phyloP scores from a whole-genome alignment of 169 alveolate species.

The Miamiensis avidus region DNA sequence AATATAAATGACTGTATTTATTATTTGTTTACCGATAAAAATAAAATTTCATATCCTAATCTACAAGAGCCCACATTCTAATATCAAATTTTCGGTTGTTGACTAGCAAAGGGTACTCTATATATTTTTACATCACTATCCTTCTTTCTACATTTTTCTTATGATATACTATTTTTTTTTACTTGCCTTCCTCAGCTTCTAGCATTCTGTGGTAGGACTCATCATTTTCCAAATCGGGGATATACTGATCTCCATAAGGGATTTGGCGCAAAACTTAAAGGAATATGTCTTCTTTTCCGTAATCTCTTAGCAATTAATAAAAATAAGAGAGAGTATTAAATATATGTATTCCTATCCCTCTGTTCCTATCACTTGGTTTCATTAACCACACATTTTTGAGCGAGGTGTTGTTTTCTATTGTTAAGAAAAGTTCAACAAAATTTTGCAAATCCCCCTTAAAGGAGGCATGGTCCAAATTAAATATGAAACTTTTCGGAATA shows the following conservation, averaged over 20 bases:
- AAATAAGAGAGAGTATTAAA: constrained; percentile 25
- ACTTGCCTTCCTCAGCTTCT: constrained; percentile 25
- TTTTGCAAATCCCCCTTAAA: constrained; percentile 36
- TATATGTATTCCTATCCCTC: constrained; percentile 45
- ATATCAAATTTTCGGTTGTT: constrained; percentile 66
- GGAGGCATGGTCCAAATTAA: constrained; percentile 14
- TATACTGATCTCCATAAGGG: too few species aligned
- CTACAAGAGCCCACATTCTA: constrained; percentile 65
- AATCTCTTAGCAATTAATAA: constrained; percentile 12
- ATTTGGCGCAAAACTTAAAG: background rate
- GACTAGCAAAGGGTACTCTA: constrained; percentile 65
- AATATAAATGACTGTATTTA: constrained; percentile 18
- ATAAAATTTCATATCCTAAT: constrained; percentile 17
- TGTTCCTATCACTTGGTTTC: constrained; percentile 42
- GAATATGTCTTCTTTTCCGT: constrained; percentile 31
- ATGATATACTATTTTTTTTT: constrained; percentile 18
- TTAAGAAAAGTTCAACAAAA: constrained; percentile 37
- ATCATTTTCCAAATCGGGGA: too few species aligned
- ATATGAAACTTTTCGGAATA: constrained; percentile 48
- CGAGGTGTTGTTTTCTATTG: constrained; percentile 23
- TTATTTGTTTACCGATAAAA: constrained; percentile 22
- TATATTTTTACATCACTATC: constrained; percentile 58
- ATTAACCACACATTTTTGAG: constrained; percentile 41
- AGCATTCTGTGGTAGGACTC: too few species aligned
- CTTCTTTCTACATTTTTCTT: constrained; percentile 20